Base-by-base conservation (phyloP, 352 stramenopile genomes). In the Globisporangium polare region DNA sequence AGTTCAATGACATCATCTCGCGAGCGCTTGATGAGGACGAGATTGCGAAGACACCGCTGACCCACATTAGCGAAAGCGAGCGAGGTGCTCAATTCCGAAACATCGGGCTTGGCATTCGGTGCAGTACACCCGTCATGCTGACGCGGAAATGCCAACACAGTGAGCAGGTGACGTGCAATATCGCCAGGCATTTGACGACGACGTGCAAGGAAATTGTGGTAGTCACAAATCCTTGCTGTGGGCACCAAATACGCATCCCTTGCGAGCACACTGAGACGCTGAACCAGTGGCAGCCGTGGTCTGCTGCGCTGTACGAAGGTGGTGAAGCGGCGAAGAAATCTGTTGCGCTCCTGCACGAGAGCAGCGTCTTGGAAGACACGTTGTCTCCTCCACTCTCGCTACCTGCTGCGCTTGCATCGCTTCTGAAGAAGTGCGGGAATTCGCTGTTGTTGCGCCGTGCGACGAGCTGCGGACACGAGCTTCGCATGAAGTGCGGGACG, bases 281-380 rank as follows among this genome's bases (percentile, higher is more conserved):
- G 17, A 60, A 18, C 1, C 54, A 54, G n/a, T 89, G 82, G 82
- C 46, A 82, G 1, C 82, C 82, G 1, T 91, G 82, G 82, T 39
- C 62, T 47, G 33, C 31, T 13, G n/a, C 41, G 12, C 13, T 42
- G 15, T 18, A 17, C n/a, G 49, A 39, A 24, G 27, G 42, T 13
- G 29, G 26, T 6, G 13, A 26, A n/a, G 18, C 6, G 1, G 5
- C 55, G 39, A 53, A 62, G 10, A 37, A 41, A 9, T 61, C 60
- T 2, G 46, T 78, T 8, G 51, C 73, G 6, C 27, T 74, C 7
- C 46, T 90, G 24, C 62, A 65, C 0, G 58, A 68, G 12, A 74
- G 75, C 8, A 73, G 69, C 15, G 54, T 89, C 0, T 41, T 89
- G 31, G 55, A 71, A 0, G 80, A 87, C 42, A 71, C 64, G 6